Evolutionary conservation across 176 grass and related monocot species (phyloP).

Genomic region (Triticum urartu): DNA sequence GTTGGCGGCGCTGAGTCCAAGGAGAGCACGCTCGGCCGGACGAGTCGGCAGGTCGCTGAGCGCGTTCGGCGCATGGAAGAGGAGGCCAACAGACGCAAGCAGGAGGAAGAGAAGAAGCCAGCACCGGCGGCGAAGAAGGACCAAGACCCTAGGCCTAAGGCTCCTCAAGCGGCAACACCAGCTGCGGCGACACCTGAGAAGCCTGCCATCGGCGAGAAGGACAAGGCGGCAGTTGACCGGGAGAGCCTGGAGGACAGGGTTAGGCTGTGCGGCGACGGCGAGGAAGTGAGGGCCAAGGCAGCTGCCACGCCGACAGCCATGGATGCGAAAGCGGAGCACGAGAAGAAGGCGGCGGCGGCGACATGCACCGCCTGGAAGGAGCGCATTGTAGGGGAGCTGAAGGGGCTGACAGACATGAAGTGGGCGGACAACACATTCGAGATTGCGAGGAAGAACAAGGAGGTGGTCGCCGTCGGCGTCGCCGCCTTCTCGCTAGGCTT

Average conservation of each 20-base stretch:
- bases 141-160: not conserved
- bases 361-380: not conserved
- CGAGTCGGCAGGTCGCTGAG: not conserved
- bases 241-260: not conserved
- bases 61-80: not conserved
- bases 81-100: constrained; percentile 1
- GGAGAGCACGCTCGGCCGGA: not conserved
- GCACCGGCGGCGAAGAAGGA: not conserved
- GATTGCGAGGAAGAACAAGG: constrained; percentile 39
- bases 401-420: not conserved
- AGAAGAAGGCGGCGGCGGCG: not conserved
- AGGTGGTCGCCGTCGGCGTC: constrained; percentile 29
- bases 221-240: not conserved
- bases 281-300: constrained; percentile 4
- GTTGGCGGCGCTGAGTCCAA: no score
- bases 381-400: not conserved
- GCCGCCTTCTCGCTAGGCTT: constrained; percentile 42
- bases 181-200: not conserved
- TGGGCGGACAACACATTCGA: constrained; percentile 36
- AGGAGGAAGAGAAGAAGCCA: not conserved
- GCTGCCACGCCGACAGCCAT: not conserved
- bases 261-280: not conserved
- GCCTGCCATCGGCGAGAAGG: not conserved
- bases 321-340: not conserved
- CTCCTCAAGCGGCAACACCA: not conserved